A percentile compares a stretch with the other conserved stretches of the same genome.
Evolutionary conservation across 768 basidiomycete genomes (phyloP).

Genomic region (Leccinum broughii): DNA sequence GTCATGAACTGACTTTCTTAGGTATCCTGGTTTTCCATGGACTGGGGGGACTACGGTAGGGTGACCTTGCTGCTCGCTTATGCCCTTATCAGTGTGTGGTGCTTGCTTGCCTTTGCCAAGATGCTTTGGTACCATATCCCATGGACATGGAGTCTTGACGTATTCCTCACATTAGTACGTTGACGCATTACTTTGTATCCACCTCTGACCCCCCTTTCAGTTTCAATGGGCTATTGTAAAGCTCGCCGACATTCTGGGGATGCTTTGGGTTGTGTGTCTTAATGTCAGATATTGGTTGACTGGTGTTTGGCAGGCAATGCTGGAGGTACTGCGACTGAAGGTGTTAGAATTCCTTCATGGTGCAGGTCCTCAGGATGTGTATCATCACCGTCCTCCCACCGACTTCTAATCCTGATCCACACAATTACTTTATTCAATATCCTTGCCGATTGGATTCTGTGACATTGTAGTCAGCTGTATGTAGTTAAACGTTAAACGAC

Average conservation of each 20-base stretch:
- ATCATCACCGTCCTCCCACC: background rate
- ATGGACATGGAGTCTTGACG: too few relatives aligned
- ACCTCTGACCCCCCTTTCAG: background rate
- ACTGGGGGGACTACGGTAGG: too few relatives aligned
- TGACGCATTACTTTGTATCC: background rate
- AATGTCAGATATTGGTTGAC: background rate
- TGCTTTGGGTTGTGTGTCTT: background rate
- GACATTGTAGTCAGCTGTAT: too few relatives aligned
- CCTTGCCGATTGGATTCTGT: too few relatives aligned
- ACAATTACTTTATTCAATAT: too few relatives aligned
- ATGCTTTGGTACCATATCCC: too few relatives aligned
- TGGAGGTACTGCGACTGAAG: background rate
- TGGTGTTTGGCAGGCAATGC: background rate
- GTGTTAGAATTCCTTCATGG: background rate
- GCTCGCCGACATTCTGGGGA: background rate
- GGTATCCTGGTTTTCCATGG: too few relatives aligned
- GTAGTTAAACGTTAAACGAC: too few relatives aligned
- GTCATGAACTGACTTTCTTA: too few relatives aligned
- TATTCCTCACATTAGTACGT: background rate
- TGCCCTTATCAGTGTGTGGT: too few relatives aligned
- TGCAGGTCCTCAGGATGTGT: background rate
- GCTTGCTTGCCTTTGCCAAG: too few relatives aligned
- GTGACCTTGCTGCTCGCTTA: too few relatives aligned
- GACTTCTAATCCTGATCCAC: background rate
- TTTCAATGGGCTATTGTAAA: background rate